Evolutionary conservation across 139 green algal species (phyloP), one percentile per base, ranked within the genome.

Genomic region (Diplosphaera chodatii): DNA sequence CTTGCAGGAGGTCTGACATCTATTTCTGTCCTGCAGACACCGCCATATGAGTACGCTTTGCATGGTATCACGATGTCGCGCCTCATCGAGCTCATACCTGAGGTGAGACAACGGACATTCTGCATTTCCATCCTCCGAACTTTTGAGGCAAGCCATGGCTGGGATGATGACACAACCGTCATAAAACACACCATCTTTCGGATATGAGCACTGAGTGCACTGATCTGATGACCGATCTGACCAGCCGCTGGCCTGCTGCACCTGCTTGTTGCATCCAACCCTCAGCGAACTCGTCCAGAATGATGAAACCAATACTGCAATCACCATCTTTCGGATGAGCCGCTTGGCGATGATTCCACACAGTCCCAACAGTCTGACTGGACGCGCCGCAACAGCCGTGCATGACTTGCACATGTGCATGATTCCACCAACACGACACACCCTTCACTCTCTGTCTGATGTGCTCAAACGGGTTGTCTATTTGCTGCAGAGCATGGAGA

Each of bases 11-110:
- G n/a, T 48, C 10, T 10, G 37, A 48, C 37, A 10, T 10, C 8
- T 10, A 48, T 70, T 59, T 23, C 22, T 63, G 21, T 34, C 68
- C 40, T 78, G 55, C 72, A 80, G 55, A 37, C 83, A 10, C 81
- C 84, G 1, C 77, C 82, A 10, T 85, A 83, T 65, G 83, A 91
- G 5, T 32, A 41, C 29, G 33, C 75, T 0, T 66, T 91, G 21
- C 66, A 74, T 0, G 83, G 83, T 56, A 71, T 91, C 59, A 92
- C 88, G 0, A 72, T 89, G 2, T 59, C 79, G 20, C 77, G 82
- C 31, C 64, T 96, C 27, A 72, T 95, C 32, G 73, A 91, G 59
- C 75, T 94, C 13, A 74, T 89, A 21, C 79, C 78, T 5, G 30
- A 69, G 79, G 87, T 90, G 67, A 59, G 81, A 34, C 0, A 8